Percentiles rank a stretch among this genome's conserved stretches.
Evolutionary conservation across 768 basidiomycete species (phyloP).

Genomic region (Auriculariales sp.): DNA sequence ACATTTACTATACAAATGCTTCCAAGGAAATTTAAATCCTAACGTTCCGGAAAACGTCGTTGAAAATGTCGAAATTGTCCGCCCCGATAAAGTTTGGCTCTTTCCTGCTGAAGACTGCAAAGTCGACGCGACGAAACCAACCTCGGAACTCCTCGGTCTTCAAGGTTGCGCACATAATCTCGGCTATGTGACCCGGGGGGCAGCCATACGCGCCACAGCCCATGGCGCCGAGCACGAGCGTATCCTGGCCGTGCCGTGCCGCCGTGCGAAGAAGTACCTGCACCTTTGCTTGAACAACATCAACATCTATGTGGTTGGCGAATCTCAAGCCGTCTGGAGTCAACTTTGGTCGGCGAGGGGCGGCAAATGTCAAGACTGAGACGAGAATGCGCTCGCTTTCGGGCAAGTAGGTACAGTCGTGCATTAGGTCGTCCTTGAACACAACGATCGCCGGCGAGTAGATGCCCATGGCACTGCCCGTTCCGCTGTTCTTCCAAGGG

Average conservation of each 20-base stretch:
- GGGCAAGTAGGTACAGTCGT: constrained; percentile 23
- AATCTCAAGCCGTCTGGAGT: constrained; percentile 14
- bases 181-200: constrained; percentile 25
- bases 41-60: constrained; percentile 21
- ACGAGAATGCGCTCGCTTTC: constrained; percentile 21
- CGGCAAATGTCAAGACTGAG: constrained; percentile 31
- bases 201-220: constrained; percentile 30
- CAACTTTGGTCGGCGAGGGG: constrained; percentile 20
- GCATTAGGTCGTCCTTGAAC: constrained; percentile 31
- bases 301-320: constrained; percentile 12
- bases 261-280: constrained; percentile 29
- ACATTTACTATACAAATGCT: no score
- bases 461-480: constrained; percentile 24
- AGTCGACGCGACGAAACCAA: constrained; percentile 24
- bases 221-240: constrained; percentile 31
- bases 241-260: constrained; percentile 20
- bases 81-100: constrained; percentile 9
- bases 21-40: neutral
- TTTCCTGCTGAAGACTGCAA: constrained; percentile 24
- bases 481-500: constrained; percentile 34
- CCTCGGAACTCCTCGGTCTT: constrained; percentile 28
- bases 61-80: constrained; percentile 26
- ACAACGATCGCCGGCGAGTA: constrained; percentile 32
- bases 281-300: constrained; percentile 27
- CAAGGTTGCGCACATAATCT: constrained; percentile 27